Evolutionary conservation across 495 filamentous ascomycete genomes (phyloP), one percentile per base, ranked within the genome.

Genomic region (Articulospora tetracladia): DNA sequence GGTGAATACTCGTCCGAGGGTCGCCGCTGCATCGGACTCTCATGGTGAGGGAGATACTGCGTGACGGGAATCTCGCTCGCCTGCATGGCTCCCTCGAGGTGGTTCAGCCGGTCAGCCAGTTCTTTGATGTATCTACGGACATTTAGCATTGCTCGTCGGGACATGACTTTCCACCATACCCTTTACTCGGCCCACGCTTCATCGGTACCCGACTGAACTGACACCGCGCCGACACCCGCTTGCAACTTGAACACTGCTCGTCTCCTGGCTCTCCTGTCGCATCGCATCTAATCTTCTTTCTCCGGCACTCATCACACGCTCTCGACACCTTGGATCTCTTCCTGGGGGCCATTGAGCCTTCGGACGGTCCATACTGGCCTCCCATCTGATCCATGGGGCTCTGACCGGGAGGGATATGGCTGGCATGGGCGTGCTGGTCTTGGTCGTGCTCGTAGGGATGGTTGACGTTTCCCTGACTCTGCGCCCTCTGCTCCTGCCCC

Each of bases 221-320:
- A 71, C 93, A 98, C 12, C 81, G 80, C 12, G 86, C 84, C 3
- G 83, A 81, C 6, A 92, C 86, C 39, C 93, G 83, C 53, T 86
- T 86, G 71, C 93, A 98, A 67, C 90, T 94, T 1, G 90, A 88
- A 67, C 93, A 98, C 15, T 88, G 86, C 64, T 89, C 85, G 13
- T 89, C 86, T 22, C 86, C 86, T 12, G 82, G 83, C 68, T 96
- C 92, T 12, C 87, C 87, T 58, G 84, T 86, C 4, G 92, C 90
- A 77, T 97, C 93, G 66, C 93, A 98, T 67, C 92, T 90, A 63
- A 97, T 92, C 87, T 98, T 98, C 72, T 97, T 98, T 53, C 93
- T 83, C 52, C 93, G 83, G 68, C 93, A 98, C 68, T 98, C 93
- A 72, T 98, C 93, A 63, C 93, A 98, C 1, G 93, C 93, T 25